Evolutionary conservation across 1,284 basidiomycete species (phyloP).

Genomic region (Ganoderma meredithae): DNA sequence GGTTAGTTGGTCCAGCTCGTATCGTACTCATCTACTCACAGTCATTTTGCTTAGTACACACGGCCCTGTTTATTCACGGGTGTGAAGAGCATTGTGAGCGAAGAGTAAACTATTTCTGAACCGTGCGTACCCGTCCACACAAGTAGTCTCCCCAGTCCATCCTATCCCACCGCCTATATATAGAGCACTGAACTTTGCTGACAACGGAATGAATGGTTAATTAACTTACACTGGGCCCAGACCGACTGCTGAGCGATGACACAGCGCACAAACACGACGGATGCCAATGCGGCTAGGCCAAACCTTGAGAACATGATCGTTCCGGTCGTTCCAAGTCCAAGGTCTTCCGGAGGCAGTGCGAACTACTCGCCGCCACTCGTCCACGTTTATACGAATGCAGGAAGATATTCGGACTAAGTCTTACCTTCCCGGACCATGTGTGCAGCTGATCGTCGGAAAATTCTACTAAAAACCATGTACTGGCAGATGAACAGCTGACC

Average conservation of each 20-base stretch:
- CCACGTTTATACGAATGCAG: slow-evolving; percentile 16
- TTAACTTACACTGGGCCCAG: slow-evolving; percentile 37
- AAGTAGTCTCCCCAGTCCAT: slow-evolving; percentile 50
- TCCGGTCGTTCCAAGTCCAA: not conserved
- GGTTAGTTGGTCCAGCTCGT: slow-evolving; percentile 20
- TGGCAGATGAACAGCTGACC: not conserved
- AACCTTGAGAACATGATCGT: slow-evolving; percentile 28
- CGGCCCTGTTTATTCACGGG: slow-evolving; percentile 34
- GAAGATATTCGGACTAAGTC: slow-evolving; percentile 23
- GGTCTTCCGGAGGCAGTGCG: not conserved
- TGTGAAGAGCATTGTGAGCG: not conserved
- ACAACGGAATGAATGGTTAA: not conserved
- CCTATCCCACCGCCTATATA: slow-evolving; percentile 47
- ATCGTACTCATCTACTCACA: slow-evolving; percentile 41
- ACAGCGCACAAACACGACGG: slow-evolving; percentile 27
- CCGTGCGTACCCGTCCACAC: slow-evolving; percentile 47
- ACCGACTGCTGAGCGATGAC: slow-evolving; percentile 34
- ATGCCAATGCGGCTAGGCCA: slow-evolving; percentile 24
- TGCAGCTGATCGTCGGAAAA: slow-evolving; percentile 2
- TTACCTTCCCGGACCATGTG: not conserved
- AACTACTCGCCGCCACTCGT: not conserved
- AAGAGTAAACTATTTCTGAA: slow-evolving; percentile 16
- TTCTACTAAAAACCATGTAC: not conserved
- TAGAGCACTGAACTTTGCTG: not conserved
- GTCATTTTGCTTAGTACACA: slow-evolving; percentile 47